phyloP scores from a whole-genome alignment of 768 basidiomycete genomes.

The Mycena albidolilacea region DNA sequence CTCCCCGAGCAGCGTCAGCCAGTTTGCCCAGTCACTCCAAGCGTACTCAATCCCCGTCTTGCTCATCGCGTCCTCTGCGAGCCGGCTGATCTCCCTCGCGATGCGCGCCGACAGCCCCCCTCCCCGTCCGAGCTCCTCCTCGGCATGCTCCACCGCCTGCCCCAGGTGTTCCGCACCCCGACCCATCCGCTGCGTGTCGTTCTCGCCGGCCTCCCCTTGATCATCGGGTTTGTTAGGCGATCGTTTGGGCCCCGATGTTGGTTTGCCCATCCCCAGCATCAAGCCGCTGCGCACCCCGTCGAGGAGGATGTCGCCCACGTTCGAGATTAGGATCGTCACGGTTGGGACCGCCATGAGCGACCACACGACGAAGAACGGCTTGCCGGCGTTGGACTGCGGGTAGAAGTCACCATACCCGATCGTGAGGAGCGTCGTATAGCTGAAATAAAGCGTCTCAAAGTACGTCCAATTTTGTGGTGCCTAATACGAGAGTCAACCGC shows the following conservation, averaged over 20 bases:
- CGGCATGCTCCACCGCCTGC: slow-evolving; percentile 53
- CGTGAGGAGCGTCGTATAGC: slow-evolving; percentile 56
- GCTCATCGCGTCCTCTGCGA: slow-evolving; percentile 49
- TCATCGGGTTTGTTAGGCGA: not conserved
- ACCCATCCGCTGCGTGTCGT: slow-evolving; percentile 41
- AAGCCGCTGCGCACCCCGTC: slow-evolving; percentile 50
- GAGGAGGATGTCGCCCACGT: slow-evolving; percentile 65
- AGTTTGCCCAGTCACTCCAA: slow-evolving; percentile 56
- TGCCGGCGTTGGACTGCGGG: slow-evolving; percentile 52
- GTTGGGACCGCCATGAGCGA: slow-evolving; percentile 57
- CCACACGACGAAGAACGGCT: slow-evolving; percentile 61
- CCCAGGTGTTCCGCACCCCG: slow-evolving; percentile 49
- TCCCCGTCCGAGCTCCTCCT: slow-evolving; percentile 44
- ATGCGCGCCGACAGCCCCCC: slow-evolving; percentile 49
- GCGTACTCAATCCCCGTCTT: slow-evolving; percentile 48
- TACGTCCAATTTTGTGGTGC: slow-evolving; percentile 53
- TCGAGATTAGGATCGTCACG: slow-evolving; percentile 61
- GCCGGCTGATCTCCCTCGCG: slow-evolving; percentile 47
- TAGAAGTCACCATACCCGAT: slow-evolving; percentile 60
- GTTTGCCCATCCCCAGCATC: slow-evolving; percentile 48
- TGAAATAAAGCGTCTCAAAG: slow-evolving; percentile 56
- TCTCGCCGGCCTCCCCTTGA: slow-evolving; percentile 15
- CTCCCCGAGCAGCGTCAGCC: slow-evolving; percentile 49
- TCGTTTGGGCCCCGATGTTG: slow-evolving; percentile 48
- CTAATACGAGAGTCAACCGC: slow-evolving; percentile 27